Evolutionary conservation across 257 asterid genomes (phyloP).

Genomic region (Primulina tabacum): DNA sequence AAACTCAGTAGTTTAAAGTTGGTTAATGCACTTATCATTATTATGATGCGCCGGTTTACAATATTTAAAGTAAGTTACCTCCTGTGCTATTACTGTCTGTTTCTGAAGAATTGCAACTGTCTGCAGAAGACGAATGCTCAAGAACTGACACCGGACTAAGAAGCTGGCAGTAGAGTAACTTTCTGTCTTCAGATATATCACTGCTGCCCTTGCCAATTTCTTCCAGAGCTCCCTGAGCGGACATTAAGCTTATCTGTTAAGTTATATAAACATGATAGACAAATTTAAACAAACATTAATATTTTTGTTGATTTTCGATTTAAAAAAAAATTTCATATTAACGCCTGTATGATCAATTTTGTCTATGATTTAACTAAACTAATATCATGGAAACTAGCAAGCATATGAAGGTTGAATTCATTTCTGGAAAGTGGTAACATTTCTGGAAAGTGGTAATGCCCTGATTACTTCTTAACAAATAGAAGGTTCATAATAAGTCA

Average conservation of each 20-base stretch:
- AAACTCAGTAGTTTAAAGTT: neutral
- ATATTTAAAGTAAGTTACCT: slow-evolving; percentile 38
- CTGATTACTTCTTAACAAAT: neutral
- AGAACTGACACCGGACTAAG: slow-evolving; percentile 62
- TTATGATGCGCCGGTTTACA: neutral
- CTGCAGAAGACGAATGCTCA: slow-evolving; percentile 38
- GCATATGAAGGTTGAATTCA: neutral
- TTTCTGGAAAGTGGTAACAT: neutral
- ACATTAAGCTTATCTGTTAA: slow-evolving; percentile 2
- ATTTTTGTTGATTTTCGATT: neutral
- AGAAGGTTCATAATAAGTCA: neutral
- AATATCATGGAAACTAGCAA: neutral
- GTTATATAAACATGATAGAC: neutral
- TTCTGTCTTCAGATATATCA: slow-evolving; percentile 32
- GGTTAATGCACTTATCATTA: neutral
- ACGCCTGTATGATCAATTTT: neutral
- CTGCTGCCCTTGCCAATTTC: slow-evolving; percentile 32
- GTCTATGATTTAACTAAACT: neutral
- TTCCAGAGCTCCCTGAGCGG: slow-evolving; percentile 37
- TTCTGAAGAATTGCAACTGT: slow-evolving; percentile 48
- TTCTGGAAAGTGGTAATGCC: neutral
- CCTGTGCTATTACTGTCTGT: slow-evolving; percentile 46
- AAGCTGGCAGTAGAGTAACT: slow-evolving; percentile 38
- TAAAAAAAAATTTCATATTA: neutral
- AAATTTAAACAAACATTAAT: slow-evolving; percentile 4